These are phyloP conservation scores for Xylariaceae sp. DNA, from an alignment of 2,329 filamentous ascomycete species.

Conservation along the genomic window DNA sequence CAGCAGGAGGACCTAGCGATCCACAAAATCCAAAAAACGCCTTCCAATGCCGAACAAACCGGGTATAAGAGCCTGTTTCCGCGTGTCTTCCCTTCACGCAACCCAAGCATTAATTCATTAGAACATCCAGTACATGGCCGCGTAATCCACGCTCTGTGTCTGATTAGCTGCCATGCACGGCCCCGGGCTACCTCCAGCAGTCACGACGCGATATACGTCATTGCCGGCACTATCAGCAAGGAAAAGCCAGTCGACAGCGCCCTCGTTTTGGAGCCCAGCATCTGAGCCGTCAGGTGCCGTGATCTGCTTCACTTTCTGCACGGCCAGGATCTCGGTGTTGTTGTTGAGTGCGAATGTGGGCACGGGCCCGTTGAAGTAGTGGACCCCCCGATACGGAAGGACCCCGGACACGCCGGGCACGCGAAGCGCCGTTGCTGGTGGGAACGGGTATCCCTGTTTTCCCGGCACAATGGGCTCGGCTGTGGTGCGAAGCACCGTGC, in stretches of 20 bases:
- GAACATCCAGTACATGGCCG: constrained; percentile 58
- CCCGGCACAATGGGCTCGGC: constrained; percentile 43
- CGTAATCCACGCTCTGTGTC: constrained; percentile 50
- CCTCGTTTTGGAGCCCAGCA: constrained; percentile 44
- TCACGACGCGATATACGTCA: constrained; percentile 52
- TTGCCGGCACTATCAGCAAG: constrained; percentile 42
- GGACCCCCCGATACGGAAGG: constrained; percentile 54
- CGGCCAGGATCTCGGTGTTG: constrained; percentile 41
- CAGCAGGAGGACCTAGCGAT: background rate
- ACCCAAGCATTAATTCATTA: background rate
- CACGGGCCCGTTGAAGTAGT: constrained; percentile 57
- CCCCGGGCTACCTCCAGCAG: constrained; percentile 47
- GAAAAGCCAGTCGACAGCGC: constrained; percentile 53
- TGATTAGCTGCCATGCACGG: constrained; percentile 41
- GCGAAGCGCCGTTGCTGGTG: constrained; percentile 41
- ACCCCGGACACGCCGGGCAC: constrained; percentile 32
- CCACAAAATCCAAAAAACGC: constrained; percentile 10
- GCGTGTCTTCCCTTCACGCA: background rate
- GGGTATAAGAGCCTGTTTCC: background rate
- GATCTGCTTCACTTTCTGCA: constrained; percentile 47
- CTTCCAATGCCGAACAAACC: constrained; percentile 14
- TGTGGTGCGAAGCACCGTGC: constrained; percentile 39
- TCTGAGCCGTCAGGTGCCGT: constrained; percentile 49
- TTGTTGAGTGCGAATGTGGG: constrained; percentile 58
- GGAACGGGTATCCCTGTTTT: constrained; percentile 27